Conservation (phyloP, 345 rosid genomes). For the Brassica cretica region DNA sequence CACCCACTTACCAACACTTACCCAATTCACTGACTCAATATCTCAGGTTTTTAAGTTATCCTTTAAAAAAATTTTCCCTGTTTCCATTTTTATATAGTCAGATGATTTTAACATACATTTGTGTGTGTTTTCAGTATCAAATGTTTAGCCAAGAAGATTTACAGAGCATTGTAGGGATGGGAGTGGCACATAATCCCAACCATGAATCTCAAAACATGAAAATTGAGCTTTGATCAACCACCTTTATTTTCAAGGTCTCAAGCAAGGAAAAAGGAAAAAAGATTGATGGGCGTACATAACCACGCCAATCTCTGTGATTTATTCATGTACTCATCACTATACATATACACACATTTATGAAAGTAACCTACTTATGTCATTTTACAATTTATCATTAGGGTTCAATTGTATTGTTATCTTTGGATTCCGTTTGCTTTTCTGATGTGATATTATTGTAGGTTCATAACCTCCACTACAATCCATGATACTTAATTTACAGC, state of each 20-base stretch:
- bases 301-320: conserved; percentile 18
- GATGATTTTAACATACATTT: not conserved
- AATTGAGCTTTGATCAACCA: conserved; percentile 49
- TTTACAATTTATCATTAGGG: conserved; percentile 8
- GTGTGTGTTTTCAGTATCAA: conserved; percentile 44
- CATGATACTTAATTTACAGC: conserved; percentile 3
- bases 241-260: not conserved
- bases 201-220: conserved; percentile 51
- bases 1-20: conserved; percentile 49
- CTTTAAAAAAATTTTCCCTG: not conserved
- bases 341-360: not conserved
- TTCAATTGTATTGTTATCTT: not conserved
- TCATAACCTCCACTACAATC: conserved; percentile 14
- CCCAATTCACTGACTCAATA: conserved; percentile 44
- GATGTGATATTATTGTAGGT: conserved; percentile 20
- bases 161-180: conserved; percentile 82
- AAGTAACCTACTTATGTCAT: not conserved
- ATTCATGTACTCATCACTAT: conserved; percentile 25
- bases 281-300: conserved; percentile 54
- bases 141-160: conserved; percentile 71
- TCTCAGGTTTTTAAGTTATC: conserved; percentile 47
- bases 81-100: not conserved
- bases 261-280: conserved; percentile 31
- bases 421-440: conserved; percentile 7
- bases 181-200: conserved; percentile 53